These are phyloP conservation scores for Daldinia decipiens DNA, from an alignment of 495 filamentous ascomycete genomes.

Conservation along the genomic window DNA sequence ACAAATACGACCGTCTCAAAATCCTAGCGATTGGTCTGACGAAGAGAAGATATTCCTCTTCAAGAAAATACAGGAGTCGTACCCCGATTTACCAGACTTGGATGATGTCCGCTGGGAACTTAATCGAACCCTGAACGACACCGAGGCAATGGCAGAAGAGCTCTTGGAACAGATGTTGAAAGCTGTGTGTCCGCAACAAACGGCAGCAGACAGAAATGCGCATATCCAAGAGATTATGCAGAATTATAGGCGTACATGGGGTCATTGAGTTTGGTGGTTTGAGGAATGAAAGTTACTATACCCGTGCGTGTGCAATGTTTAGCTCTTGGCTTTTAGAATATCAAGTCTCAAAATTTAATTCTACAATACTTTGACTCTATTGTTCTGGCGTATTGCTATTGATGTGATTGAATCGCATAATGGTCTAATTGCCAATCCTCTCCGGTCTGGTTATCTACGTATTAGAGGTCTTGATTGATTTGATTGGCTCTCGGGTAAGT, in stretches of 20 bases:
- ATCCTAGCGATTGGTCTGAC: constrained; percentile 30
- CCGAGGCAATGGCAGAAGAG: constrained; percentile 41
- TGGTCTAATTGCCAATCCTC: constrained; percentile 2
- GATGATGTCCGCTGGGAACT: constrained; percentile 35
- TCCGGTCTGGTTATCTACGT: constrained; percentile 1
- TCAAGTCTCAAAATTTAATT: not conserved
- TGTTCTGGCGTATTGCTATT: not conserved
- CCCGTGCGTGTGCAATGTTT: constrained; percentile 10
- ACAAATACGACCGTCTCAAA: not conserved
- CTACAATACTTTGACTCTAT: not conserved
- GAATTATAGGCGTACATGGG: constrained; percentile 28
- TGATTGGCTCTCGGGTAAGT: constrained; percentile 18
- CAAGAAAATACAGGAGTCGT: constrained; percentile 43
- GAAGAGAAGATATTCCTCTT: constrained; percentile 44
- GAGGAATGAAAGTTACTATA: constrained; percentile 9
- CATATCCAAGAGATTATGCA: constrained; percentile 40
- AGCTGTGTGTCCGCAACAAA: constrained; percentile 29
- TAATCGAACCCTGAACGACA: constrained; percentile 38
- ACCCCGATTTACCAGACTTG: constrained; percentile 35
- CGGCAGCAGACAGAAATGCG: constrained; percentile 31
- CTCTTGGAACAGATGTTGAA: constrained; percentile 41
- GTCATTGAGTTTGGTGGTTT: not conserved
- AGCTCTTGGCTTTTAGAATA: constrained; percentile 6
- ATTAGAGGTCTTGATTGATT: constrained; percentile 5
- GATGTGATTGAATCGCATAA: constrained; percentile 10